A percentile compares a stretch with the other conserved stretches of the same genome.
Evolutionary conservation across 305 asterid genomes (phyloP).

Genomic region (Stenogyne calaminthoides): DNA sequence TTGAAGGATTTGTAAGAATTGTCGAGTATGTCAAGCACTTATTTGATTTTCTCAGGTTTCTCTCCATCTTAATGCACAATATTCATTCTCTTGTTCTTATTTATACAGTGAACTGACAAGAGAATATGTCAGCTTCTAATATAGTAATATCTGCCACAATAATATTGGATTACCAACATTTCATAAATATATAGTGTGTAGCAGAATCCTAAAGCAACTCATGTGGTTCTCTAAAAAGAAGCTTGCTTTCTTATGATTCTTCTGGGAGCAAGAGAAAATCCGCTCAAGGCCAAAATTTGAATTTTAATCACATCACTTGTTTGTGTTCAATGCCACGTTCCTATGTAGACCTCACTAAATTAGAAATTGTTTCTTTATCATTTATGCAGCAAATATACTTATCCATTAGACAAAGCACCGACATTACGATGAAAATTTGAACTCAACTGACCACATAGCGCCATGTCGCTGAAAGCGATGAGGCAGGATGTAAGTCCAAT

Average conservation of each 20-base stretch:
- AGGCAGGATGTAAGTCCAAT: constrained; percentile 83
- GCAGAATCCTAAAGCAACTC: constrained; percentile 24
- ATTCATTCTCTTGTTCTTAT: not conserved
- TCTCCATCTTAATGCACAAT: constrained; percentile 4
- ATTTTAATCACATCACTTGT: constrained; percentile 10
- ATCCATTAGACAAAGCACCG: constrained; percentile 22
- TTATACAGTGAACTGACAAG: not conserved
- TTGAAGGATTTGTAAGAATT: constrained; percentile 24
- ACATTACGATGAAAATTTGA: constrained; percentile 1
- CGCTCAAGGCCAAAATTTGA: constrained; percentile 16
- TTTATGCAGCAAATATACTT: constrained; percentile 25
- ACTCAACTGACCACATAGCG: constrained; percentile 78
- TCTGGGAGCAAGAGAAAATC: constrained; percentile 1
- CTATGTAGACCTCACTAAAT: constrained; percentile 22
- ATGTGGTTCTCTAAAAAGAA: constrained; percentile 22
- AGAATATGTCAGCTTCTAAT: not conserved
- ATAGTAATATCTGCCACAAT: constrained; percentile 12
- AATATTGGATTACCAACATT: constrained; percentile 1
- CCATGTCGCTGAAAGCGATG: constrained; percentile 81
- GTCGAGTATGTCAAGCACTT: constrained; percentile 21
- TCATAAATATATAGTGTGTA: not conserved
- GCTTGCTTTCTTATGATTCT: not conserved
- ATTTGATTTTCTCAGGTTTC: constrained; percentile 18
- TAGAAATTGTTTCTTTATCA: constrained; percentile 8
- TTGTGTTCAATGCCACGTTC: not conserved